Evolutionary conservation across 257 asterid genomes (phyloP).

Genomic region (Fraxinus quadrangulata): DNA sequence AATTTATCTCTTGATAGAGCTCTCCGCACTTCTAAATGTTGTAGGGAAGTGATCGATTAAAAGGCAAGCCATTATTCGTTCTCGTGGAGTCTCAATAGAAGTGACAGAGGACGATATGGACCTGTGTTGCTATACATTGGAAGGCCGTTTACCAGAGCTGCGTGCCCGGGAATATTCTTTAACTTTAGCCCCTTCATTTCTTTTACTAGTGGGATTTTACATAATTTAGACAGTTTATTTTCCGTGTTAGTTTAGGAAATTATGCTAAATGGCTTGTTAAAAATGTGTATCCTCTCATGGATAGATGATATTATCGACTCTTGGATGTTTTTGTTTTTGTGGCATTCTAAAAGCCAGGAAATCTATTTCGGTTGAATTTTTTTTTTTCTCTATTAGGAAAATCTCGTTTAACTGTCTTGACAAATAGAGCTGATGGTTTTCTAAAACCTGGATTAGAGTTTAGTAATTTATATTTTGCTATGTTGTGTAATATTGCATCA

Average conservation of each 20-base stretch:
- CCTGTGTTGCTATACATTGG: constrained; percentile 22
- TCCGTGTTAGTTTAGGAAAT: background rate
- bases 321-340: constrained; percentile 2
- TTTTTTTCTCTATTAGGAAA: background rate
- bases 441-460: background rate
- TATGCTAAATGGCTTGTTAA: background rate
- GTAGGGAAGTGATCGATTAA: constrained; percentile 67
- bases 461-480: background rate
- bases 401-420: background rate
- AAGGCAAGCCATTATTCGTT: constrained; percentile 71
- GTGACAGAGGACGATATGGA: background rate
- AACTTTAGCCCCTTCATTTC: background rate
- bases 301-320: background rate
- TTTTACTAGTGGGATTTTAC: background rate
- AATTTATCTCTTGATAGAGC: background rate
- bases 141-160: constrained; percentile 12
- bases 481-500: background rate
- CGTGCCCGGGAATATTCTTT: background rate
- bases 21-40: background rate
- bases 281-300: background rate
- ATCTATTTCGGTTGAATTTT: background rate
- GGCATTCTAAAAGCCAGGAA: background rate
- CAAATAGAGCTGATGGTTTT: background rate
- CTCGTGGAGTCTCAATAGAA: constrained; percentile 67
- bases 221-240: constrained; percentile 19